Conservation (phyloP, 495 filamentous ascomycete species). For the Annulohypoxylon nitens region DNA sequence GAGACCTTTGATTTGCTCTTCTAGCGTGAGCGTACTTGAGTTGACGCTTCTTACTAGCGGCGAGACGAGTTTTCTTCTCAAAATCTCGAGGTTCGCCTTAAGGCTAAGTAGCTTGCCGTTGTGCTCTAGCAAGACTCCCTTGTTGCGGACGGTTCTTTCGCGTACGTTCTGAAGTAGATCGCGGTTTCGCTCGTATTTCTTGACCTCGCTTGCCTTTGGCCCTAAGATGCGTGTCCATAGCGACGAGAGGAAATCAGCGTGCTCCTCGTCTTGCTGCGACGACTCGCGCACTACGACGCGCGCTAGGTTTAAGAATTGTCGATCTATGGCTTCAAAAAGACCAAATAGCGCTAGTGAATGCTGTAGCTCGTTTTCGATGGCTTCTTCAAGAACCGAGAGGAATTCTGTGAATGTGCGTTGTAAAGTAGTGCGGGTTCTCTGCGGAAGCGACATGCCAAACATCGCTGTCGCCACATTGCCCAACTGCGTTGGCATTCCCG, state of each 20-base stretch:
- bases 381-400: slow-evolving; percentile 86
- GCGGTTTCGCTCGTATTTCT: slow-evolving; percentile 91
- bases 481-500: slow-evolving; percentile 73
- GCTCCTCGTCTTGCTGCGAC: slow-evolving; percentile 79
- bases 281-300: slow-evolving; percentile 87
- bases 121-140: slow-evolving; percentile 83
- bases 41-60: slow-evolving; percentile 81
- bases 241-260: slow-evolving; percentile 82
- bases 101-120: slow-evolving; percentile 81
- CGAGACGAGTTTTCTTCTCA: slow-evolving; percentile 81
- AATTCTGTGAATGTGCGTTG: slow-evolving; percentile 91
- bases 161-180: slow-evolving; percentile 79
- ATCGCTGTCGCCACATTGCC: slow-evolving; percentile 75
- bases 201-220: slow-evolving; percentile 73
- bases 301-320: slow-evolving; percentile 87
- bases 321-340: slow-evolving; percentile 88
- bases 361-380: slow-evolving; percentile 83
- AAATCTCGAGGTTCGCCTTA: slow-evolving; percentile 82
- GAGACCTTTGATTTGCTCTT: slow-evolving; percentile 85
- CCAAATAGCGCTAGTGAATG: slow-evolving; percentile 81
- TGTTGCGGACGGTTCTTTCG: slow-evolving; percentile 85
- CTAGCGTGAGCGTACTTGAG: slow-evolving; percentile 75
- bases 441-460: slow-evolving; percentile 81
- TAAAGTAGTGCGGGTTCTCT: slow-evolving; percentile 82
- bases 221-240: slow-evolving; percentile 89